Evolutionary conservation across 2,329 filamentous ascomycete genomes (phyloP), one percentile per base, ranked within the genome.

Genomic region (Didymella pomorum): DNA sequence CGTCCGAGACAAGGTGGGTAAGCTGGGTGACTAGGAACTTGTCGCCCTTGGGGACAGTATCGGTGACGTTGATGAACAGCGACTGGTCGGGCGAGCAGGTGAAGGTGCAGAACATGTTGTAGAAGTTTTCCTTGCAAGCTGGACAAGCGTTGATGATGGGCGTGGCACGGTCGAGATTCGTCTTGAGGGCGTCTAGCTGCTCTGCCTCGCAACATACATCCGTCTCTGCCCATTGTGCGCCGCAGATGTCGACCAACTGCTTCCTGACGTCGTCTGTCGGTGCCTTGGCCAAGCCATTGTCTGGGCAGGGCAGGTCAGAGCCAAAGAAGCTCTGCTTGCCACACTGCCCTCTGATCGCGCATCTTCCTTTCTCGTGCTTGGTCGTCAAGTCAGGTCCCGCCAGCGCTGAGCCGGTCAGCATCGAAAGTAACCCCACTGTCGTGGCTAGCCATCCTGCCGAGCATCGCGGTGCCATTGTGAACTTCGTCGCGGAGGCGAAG

Each of bases 81-180:
- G 93, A 97, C 76, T 99, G 95, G 71, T 99, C 90, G 6, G 96
- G 94, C 4, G 95, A 99, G 81, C 96, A 99, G 2, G 93, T 98
- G 73, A 99, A 98, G 4, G 93, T 96, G 80, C 95, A 99, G 78
- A 99, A 99, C 43, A 96, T 83, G 80, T 99, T 96, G 83, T 92
- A 98, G 82, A 99, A 99, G 82, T 99, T 99, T 70, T 93, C 90
- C 78, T 95, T 96, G 85, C 95, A 99, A 29, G 96, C 95, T 1
- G 95, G 95, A 76, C 95, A 99, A 10, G 93, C 92, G 25, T 93
- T 89, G 74, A 99, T 93, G 72, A 99, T 90, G 58, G 89, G 88
- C 68, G 93, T 92, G 2, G 93, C 94, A 21, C 92, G 92, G 66
- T 91, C 89, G 57, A 99, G 84, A 71, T 97, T 96, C 61, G 86